These are phyloP conservation scores for Acanthamoeba royreba DNA, from an alignment of 208 protist genomes.

Conservation along the genomic window DNA sequence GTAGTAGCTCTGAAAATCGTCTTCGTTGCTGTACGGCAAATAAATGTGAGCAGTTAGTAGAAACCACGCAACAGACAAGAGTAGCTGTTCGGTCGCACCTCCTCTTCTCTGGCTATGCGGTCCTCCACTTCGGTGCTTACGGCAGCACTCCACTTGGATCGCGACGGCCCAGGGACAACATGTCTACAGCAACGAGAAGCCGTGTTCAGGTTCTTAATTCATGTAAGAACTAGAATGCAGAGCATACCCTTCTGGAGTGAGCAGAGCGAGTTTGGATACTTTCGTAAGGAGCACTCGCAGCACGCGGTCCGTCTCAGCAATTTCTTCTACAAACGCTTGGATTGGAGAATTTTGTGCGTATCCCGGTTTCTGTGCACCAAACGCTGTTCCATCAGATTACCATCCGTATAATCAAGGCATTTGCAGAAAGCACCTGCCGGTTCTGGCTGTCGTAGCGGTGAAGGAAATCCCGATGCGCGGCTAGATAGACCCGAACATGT, in stretches of 20 bases:
- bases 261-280: constrained; percentile 14
- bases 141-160: neutral
- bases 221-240: no score
- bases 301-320: constrained; percentile 34
- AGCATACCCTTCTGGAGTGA: neutral
- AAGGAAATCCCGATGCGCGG: neutral
- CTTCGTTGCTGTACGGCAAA: neutral
- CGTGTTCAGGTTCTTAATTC: no score
- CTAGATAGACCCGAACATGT: neutral
- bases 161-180: neutral
- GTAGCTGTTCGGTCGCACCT: neutral
- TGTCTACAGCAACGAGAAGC: neutral
- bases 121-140: neutral
- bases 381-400: neutral
- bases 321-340: constrained; percentile 13
- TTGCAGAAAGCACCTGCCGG: neutral
- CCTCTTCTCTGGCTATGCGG: neutral
- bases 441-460: neutral
- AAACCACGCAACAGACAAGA: neutral
- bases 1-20: neutral
- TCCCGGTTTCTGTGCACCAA: neutral
- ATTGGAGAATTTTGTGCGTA: constrained; percentile 4
- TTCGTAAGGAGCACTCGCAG: constrained; percentile 22
- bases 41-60: neutral
- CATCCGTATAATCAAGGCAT: neutral